Base-by-base conservation (phyloP, 495 filamentous ascomycete species). In the Cenococcum geophilum region DNA sequence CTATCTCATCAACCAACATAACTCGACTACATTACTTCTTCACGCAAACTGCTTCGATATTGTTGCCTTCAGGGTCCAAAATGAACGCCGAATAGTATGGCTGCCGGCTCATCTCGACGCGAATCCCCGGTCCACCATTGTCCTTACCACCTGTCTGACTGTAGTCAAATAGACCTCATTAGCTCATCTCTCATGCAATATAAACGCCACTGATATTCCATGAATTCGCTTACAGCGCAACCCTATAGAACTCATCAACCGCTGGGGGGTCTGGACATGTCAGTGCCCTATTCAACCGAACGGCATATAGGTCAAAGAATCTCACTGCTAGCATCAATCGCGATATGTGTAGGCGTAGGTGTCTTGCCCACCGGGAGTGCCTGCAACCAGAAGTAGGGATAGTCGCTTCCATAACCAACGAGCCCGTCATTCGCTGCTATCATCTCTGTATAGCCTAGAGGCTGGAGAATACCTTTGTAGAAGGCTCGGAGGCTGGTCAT, bases 371-470 rank as follows among this genome's bases (percentile, higher is more conserved):
- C 55, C 11, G 68, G 65, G 16, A 68, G 47, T 8, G 52, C 59
- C 45, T 66, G 50, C 1, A 71, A 32, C 68, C 68, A 68, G n/a
- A 71, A 57, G 45, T 71, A 71, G 1, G 68, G 68, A 45, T 68
- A 71, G 34, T 68, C 68, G 42, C 55, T 68, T 1, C 66, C 68
- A 42, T 62, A 68, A 1, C 68, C 68, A 42, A 67, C 57, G 11
- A 43, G 55, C 36, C 37, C 63, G 0, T 60, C 55, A 5, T 58
- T 61, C 10, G 59, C 65, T 21, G 16, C 10, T 35, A 71, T 66
- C 53, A 71, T 61, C 48, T 71, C 68, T 12, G 62, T 64, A 23
- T 71, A 71, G 0, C 68, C 68, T 4, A 71, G 56, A 1, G 68
- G 66, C 36, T 64, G 22, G 25, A 71, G 56, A n/a, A 60, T 43